phyloP scores from a whole-genome alignment of 345 rosid genomes.

The Syzygium jambos region DNA sequence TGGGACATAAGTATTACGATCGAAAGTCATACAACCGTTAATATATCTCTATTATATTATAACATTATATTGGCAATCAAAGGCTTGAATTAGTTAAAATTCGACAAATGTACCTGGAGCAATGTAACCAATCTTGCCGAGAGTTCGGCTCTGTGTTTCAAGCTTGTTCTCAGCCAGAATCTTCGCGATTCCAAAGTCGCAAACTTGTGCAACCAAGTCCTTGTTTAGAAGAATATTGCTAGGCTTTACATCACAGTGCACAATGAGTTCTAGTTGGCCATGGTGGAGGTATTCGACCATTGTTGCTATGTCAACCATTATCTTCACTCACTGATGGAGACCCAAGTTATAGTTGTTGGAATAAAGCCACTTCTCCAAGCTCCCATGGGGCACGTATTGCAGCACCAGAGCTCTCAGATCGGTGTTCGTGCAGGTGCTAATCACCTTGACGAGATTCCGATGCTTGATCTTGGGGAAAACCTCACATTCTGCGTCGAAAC shows the following conservation, averaged over 20 bases:
- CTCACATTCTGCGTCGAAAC: constrained; percentile 10
- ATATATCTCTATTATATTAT: not conserved
- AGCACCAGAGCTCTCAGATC: constrained; percentile 4
- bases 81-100: not conserved
- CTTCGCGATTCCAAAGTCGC: not conserved
- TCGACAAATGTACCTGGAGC: not conserved
- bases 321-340: not conserved
- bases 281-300: not conserved
- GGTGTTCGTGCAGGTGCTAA: constrained; percentile 1
- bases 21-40: not conserved
- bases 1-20: no score
- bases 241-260: not conserved
- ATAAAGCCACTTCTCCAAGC: constrained; percentile 5
- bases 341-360: not conserved
- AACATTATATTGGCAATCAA: not conserved
- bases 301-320: not conserved
- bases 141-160: not conserved
- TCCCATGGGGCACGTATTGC: constrained; percentile 5
- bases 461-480: not conserved
- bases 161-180: not conserved
- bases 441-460: constrained; percentile 12
- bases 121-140: not conserved
- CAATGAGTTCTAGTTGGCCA: not conserved
- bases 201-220: not conserved
- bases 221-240: not conserved